Percentiles rank a stretch among this genome's conserved stretches.
Conservation (phyloP, 257 asterid genomes). For the Penstemon eatonii region DNA sequence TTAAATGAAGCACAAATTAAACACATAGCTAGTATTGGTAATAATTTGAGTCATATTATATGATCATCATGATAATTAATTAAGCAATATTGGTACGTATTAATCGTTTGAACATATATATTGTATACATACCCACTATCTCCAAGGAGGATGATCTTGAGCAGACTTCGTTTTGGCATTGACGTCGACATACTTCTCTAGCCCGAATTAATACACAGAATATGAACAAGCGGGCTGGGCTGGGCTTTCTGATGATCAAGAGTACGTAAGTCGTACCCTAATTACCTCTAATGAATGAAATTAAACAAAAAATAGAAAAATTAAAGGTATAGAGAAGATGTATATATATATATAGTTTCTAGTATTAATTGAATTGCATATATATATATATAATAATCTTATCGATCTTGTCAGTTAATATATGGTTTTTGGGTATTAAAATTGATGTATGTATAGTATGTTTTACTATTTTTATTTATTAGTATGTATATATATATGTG, state of each 20-base stretch:
- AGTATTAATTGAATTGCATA: no score
- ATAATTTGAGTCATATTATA: neutral
- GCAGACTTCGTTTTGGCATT: conserved; percentile 56
- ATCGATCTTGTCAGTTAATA: no score
- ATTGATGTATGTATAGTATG: neutral
- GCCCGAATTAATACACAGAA: neutral
- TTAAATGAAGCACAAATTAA: neutral
- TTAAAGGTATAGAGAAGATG: no score
- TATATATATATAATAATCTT: no score
- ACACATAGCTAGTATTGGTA: no score
- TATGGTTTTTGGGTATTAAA: neutral
- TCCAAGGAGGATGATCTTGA: conserved; percentile 83
- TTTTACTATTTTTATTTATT: neutral
- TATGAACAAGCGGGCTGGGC: neutral
- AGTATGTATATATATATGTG: neutral
- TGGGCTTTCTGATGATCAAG: no score
- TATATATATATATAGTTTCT: no score
- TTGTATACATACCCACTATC: conserved; percentile 76
- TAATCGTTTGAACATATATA: neutral
- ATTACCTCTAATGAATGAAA: neutral
- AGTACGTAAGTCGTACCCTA: neutral
- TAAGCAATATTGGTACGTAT: neutral
- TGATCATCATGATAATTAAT: neutral
- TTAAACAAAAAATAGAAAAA: no score
- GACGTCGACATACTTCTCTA: conserved; percentile 30